Percentiles rank a stretch among this genome's conserved stretches.
Evolutionary conservation across 306 rosid genomes (phyloP).

Genomic region (Vachellia collinsii): DNA sequence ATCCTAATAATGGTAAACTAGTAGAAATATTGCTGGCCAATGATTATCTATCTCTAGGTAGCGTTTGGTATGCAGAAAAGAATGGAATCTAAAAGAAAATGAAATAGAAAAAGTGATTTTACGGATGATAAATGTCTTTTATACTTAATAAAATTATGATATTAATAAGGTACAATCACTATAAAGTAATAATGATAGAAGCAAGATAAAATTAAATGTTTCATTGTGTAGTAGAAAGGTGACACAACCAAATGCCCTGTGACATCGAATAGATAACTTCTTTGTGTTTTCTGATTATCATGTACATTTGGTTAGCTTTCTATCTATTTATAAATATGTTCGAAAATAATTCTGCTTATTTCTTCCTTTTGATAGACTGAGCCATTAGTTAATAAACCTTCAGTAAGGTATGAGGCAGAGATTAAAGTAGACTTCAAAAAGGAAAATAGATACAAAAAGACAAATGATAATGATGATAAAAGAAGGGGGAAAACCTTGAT

Average conservation of each 20-base stretch:
- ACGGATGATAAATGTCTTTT: neutral
- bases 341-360: neutral
- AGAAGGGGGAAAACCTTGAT: no score
- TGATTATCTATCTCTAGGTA: neutral
- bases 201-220: neutral
- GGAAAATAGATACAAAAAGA: neutral
- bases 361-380: neutral
- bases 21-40: neutral
- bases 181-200: neutral
- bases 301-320: neutral
- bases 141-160: neutral
- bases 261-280: constrained; percentile 8
- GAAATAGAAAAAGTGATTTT: neutral
- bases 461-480: no score
- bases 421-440: neutral
- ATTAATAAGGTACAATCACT: neutral
- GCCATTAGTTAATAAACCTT: neutral
- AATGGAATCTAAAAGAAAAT: neutral
- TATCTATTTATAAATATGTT: neutral
- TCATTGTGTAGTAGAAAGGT: neutral
- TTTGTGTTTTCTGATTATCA: constrained; percentile 17
- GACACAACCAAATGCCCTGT: neutral
- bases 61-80: neutral
- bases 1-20: constrained; percentile 12
- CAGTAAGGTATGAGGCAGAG: constrained; percentile 3